phyloP scores from a whole-genome alignment of 805 yeast genomes.

The Starmerella lactis-condensi region DNA sequence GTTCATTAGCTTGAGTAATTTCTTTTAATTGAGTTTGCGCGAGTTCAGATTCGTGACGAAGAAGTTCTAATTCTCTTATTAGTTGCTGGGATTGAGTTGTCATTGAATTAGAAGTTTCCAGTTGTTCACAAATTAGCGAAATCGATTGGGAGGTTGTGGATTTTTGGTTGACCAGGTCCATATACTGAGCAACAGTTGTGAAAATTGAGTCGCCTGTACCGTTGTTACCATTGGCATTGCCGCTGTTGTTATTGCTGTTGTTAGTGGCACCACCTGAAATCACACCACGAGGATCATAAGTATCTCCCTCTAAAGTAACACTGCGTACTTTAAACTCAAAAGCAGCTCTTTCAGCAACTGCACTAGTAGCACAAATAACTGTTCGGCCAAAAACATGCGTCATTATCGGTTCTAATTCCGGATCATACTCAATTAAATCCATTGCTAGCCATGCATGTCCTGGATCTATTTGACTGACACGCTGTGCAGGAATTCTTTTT shows the following conservation, averaged over 20 bases:
- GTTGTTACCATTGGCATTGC: background rate
- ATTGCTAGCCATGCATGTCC: slow-evolving; percentile 79
- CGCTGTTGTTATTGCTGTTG: slow-evolving; percentile 1
- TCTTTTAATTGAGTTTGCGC: slow-evolving; percentile 1
- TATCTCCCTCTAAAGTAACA: slow-evolving; percentile 82
- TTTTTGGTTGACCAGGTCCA: slow-evolving; percentile 1
- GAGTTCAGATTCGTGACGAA: slow-evolving; percentile 6
- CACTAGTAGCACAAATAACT: slow-evolving; percentile 72
- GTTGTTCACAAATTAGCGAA: background rate
- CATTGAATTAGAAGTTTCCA: slow-evolving; percentile 1
- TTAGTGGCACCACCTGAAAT: slow-evolving; percentile 42
- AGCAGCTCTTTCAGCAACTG: slow-evolving; percentile 52
- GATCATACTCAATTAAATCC: slow-evolving; percentile 56
- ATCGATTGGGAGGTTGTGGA: background rate
- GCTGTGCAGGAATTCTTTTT: slow-evolving; percentile 32
- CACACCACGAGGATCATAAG: slow-evolving; percentile 91
- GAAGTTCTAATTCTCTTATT: slow-evolving; percentile 9
- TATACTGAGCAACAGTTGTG: slow-evolving; percentile 5
- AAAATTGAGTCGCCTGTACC: too few species aligned
- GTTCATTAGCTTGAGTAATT: slow-evolving; percentile 1
- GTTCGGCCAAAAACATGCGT: slow-evolving; percentile 78
- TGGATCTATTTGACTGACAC: slow-evolving; percentile 56
- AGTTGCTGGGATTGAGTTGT: slow-evolving; percentile 5
- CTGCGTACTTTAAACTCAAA: slow-evolving; percentile 58
- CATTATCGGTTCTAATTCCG: slow-evolving; percentile 63